Base-by-base conservation (phyloP, 441 rosid species). In the Viola pubescens region DNA sequence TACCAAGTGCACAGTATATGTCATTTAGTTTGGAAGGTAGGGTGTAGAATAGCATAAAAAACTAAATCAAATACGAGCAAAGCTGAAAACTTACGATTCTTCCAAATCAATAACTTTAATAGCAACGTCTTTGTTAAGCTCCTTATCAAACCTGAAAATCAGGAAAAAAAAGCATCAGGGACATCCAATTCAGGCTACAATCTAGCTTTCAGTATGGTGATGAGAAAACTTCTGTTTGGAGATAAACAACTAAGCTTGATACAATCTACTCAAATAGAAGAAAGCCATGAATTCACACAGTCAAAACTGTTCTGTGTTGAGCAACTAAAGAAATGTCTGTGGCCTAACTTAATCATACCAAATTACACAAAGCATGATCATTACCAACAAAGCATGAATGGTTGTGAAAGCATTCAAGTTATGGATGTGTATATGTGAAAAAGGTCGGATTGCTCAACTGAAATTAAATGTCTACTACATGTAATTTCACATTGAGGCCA, bases 21-120 rank as follows among this genome's bases (percentile, higher is more conserved):
- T 26, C 46, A 43, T 1, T 9, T 1, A 9, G 46, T 43, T 39
- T 19, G 34, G 55, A 52, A 61, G 51, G 7, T 43, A 43, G 41
- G 5, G 63, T 56, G 58, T 37, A 40, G 14, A 64, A 67, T 11
- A 58, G 8, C 61, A 61, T 38, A 51, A 55, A 58, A 2, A 13
- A 26, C 34, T 26, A 26, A 26, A 26, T 26, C 34, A 26, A 50
- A 54, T 9, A 63, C 12, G 43, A 64, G 61, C 46, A 70, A 62
- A 2, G 1, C 11, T 16, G 34, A n/a, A 19, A 40, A 81, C 97
- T 88, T 84, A 94, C 97, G 97, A 90, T 82, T 94, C 99, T 75
- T 94, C 99, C 61, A 94, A 82, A 74, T 94, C 99, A 73, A 94
- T 94, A 62, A 94, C 99, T 84, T 94, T 94, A 64, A 94, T 94